Evolutionary conservation across 768 basidiomycete species (phyloP).

Genomic region (Paxillus involutus): DNA sequence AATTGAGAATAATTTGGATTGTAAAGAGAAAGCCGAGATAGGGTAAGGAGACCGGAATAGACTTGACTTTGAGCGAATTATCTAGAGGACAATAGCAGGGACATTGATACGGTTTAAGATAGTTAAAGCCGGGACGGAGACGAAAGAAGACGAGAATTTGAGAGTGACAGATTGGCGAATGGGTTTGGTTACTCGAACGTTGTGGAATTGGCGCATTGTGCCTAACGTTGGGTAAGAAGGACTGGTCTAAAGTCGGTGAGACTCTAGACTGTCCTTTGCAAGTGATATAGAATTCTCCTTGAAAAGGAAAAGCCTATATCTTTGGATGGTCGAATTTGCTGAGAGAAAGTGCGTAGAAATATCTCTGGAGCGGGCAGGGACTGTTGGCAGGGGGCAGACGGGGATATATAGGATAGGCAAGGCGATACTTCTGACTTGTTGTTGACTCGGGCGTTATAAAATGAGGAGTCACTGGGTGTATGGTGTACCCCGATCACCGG

Average conservation of each 20-base stretch:
- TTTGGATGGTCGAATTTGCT: neutral
- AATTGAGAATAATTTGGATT: constrained; percentile 5
- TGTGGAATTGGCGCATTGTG: constrained; percentile 41
- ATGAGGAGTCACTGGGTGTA: constrained; percentile 32
- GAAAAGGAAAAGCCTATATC: constrained; percentile 23
- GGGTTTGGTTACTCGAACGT: constrained; percentile 24
- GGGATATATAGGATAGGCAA: constrained; percentile 13
- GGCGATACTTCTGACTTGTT: constrained; percentile 18
- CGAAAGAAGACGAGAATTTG: constrained; percentile 12
- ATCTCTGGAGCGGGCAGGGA: neutral
- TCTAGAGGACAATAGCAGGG: constrained; percentile 37
- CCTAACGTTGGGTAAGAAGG: constrained; percentile 22
- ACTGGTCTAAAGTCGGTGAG: constrained; percentile 36
- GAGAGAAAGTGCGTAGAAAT: no score
- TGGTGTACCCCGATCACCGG: constrained; percentile 20
- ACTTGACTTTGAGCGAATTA: constrained; percentile 18
- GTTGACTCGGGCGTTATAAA: constrained; percentile 32
- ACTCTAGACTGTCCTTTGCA: constrained; percentile 44
- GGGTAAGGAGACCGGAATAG: constrained; percentile 2
- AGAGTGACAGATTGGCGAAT: constrained; percentile 15
- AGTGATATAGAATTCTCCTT: constrained; percentile 19
- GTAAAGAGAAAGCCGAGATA: neutral
- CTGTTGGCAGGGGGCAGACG: neutral
- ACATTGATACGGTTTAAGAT: constrained; percentile 32
- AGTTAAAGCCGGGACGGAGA: constrained; percentile 14